Evolutionary conservation across 805 yeast genomes (phyloP), one percentile per base, ranked within the genome.

Genomic region (Pichia manshurica): DNA sequence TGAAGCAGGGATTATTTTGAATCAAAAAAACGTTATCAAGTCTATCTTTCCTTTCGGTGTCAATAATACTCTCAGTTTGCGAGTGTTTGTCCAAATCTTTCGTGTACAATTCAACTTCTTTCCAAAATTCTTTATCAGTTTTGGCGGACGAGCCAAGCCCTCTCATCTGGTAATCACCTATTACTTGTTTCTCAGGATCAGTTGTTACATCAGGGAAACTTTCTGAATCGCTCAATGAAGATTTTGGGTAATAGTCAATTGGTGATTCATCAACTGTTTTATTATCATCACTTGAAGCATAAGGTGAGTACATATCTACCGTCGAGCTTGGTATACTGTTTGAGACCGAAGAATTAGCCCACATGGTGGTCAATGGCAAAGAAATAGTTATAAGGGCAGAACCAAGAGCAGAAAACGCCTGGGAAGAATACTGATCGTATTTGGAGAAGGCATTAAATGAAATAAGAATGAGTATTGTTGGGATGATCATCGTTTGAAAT

Each of bases 361-460:
- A 89, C 76, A 89, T 75, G 0, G 96, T 79, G 0, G 96, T 80
- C 42, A 90, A 64, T 1, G 96, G 96, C 46, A 89, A 69, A 3
- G 90, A 84, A 23, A 87, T 60, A 0, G 84, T 83, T 17, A 84
- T 81, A 5, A 88, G 55, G 21, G 85, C 68, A 2, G 79, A 67
- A 2, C 87, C 79, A 25, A 85, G 59, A 3, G 82, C 73, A 21
- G 74, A 62, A 54, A 80, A 51, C 33, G 73, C 61, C 55, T 73
- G 69, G 22, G 50, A 58, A 28, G 69, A 55, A 42, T 57, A 54
- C 19, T 33, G 16, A 44, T 53, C 52, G 15, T 17, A 36, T 10
- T 31, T 42, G 6, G 48, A 33, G 44, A 50, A 53, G 15, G 53
- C 50, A 39, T 57, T 56, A 49, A 62, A 66, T 20, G 82, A 77